A percentile compares a stretch with the other conserved stretches of the same genome.
Conservation (phyloP, 192 early-diverging fungal species). For the Podila clonocystis region DNA sequence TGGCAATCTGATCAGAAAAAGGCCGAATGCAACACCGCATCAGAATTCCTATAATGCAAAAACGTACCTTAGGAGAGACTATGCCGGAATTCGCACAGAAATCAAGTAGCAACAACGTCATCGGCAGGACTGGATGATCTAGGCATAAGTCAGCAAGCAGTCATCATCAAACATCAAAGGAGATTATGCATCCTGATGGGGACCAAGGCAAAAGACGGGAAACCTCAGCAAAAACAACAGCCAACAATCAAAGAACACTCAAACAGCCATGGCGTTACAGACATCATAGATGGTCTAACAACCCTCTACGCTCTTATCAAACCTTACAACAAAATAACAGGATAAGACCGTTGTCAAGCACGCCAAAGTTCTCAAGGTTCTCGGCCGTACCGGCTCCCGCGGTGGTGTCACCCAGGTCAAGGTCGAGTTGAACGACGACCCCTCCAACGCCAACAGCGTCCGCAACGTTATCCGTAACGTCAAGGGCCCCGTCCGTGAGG, state of each 20-base stretch:
- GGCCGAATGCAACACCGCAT: background rate
- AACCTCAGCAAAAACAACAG: too few relatives aligned
- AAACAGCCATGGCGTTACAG: background rate
- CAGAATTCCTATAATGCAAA: too few relatives aligned
- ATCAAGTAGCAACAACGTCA: background rate
- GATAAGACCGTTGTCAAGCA: constrained; percentile 77
- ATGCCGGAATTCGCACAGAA: background rate
- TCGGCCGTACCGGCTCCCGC: constrained; percentile 99
- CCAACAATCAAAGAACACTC: too few relatives aligned
- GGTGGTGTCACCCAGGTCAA: constrained; percentile 99
- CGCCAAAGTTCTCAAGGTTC: constrained; percentile 95
- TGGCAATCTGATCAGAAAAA: background rate
- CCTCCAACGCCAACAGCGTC: constrained; percentile 58
- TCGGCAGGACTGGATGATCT: background rate
- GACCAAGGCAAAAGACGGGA: too few relatives aligned
- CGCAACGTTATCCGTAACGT: constrained; percentile 99
- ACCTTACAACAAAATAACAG: constrained; percentile 16
- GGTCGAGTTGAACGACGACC: constrained; percentile 99
- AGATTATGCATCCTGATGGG: too few relatives aligned
- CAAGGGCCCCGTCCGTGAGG: constrained; percentile 98
- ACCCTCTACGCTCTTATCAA: background rate
- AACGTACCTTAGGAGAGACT: background rate
- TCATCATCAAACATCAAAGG: too few relatives aligned
- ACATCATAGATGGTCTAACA: background rate
- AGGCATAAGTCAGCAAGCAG: too few relatives aligned